These are phyloP conservation scores for Eucalyptus victrix DNA, from an alignment of 345 rosid genomes.

Conservation along the genomic window DNA sequence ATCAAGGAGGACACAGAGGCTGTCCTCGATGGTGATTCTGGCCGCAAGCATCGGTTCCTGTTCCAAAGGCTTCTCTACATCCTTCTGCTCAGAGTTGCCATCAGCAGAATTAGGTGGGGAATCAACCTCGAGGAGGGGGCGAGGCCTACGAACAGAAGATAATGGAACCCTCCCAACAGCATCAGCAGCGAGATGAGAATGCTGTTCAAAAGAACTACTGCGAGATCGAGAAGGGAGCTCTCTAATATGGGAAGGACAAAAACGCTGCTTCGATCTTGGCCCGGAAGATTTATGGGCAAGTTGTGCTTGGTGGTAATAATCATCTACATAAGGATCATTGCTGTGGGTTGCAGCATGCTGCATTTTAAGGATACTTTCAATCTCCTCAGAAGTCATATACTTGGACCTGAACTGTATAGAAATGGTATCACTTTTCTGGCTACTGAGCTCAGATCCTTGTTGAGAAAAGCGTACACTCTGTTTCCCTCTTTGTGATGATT, in stretches of 20 bases:
- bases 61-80: conserved; percentile 69
- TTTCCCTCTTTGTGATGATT: conserved; percentile 55
- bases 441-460: conserved; percentile 57
- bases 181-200: conserved; percentile 43
- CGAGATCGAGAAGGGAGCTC: conserved; percentile 75
- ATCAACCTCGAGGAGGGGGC: conserved; percentile 68
- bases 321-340: conserved; percentile 78
- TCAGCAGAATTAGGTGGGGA: conserved; percentile 31
- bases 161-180: conserved; percentile 52
- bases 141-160: conserved; percentile 53
- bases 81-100: conserved; percentile 45
- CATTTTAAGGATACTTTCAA: conserved; percentile 93
- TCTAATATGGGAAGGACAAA: conserved; percentile 76
- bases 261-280: conserved; percentile 43
- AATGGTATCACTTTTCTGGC: conserved; percentile 78
- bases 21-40: conserved; percentile 83
- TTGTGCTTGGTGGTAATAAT: conserved; percentile 92
- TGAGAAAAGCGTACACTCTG: conserved; percentile 50
- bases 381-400: conserved; percentile 93
- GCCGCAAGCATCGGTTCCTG: conserved; percentile 98
- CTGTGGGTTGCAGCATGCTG: conserved; percentile 84
- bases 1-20: conserved; percentile 59
- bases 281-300: conserved; percentile 49
- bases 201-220: conserved; percentile 46
- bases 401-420: conserved; percentile 70